Percentiles rank a stretch among this genome's conserved stretches.
These are phyloP conservation scores for Solanum chmielewskii DNA, from an alignment of 257 asterid genomes.

Conservation along the genomic window DNA sequence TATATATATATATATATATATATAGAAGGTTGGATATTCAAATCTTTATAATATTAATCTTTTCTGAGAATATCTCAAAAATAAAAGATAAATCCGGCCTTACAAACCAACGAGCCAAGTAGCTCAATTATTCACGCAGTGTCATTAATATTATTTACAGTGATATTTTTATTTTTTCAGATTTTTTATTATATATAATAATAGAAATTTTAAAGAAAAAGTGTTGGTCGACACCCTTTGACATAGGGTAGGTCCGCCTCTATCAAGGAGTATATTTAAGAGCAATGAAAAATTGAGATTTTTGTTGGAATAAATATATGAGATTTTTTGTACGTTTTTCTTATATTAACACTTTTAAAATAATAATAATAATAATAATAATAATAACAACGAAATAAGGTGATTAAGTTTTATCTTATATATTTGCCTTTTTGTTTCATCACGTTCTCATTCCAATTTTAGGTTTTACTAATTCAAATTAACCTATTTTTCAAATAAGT, in stretches of 20 bases:
- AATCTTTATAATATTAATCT: background rate
- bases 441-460: background rate
- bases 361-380: too few relatives aligned
- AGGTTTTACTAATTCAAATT: background rate
- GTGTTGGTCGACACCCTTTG: background rate
- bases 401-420: background rate
- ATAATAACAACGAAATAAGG: background rate
- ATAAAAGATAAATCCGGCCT: background rate
- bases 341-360: background rate
- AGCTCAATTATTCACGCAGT: background rate
- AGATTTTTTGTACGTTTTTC: background rate
- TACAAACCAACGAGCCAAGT: background rate
- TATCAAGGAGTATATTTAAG: background rate
- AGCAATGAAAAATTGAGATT: too few relatives aligned
- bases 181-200: too few relatives aligned
- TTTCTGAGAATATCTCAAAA: background rate
- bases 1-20: too few relatives aligned
- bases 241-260: background rate
- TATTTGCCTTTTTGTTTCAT: too few relatives aligned
- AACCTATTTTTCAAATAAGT: background rate
- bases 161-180: background rate
- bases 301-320: too few relatives aligned
- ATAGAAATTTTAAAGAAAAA: background rate
- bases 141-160: background rate
- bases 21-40: background rate